A percentile compares a stretch with the other conserved stretches of the same genome.
Conservation (phyloP, 192 early-diverging fungal genomes). For the Gaertneriomyces sp. region DNA sequence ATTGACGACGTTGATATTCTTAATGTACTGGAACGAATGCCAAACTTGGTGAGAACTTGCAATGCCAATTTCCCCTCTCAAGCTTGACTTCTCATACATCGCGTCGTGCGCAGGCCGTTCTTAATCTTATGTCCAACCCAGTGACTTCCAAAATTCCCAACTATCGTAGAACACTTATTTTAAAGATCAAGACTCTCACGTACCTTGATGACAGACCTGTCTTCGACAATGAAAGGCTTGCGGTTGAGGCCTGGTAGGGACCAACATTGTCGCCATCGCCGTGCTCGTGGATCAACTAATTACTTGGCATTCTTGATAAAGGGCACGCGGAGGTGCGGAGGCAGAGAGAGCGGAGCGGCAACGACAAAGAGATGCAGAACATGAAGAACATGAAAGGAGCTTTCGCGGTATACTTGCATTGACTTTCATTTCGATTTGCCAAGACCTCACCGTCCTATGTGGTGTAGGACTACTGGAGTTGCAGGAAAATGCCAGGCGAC, state of each 20-base stretch:
- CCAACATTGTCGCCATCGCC: neutral
- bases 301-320: slow-evolving; percentile 6
- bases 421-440: neutral
- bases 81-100: neutral
- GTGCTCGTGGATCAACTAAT: neutral
- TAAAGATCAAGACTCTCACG: slow-evolving; percentile 39
- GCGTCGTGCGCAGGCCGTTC: slow-evolving; percentile 41
- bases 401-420: slow-evolving; percentile 47
- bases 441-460: neutral
- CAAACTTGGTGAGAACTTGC: slow-evolving; percentile 44
- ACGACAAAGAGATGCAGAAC: slow-evolving; percentile 47
- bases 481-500: slow-evolving; percentile 37
- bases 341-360: slow-evolving; percentile 44
- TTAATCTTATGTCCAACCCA: slow-evolving; percentile 59
- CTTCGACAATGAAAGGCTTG: slow-evolving; percentile 56
- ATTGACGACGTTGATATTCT: slow-evolving; percentile 52
- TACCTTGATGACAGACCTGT: slow-evolving; percentile 62
- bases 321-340: slow-evolving; percentile 26
- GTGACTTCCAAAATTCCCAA: slow-evolving; percentile 53
- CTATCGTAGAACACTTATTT: slow-evolving; percentile 50
- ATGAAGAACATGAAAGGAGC: slow-evolving; percentile 45
- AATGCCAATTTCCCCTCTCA: neutral
- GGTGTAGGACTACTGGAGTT: slow-evolving; percentile 38
- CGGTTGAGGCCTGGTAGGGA: slow-evolving; percentile 51
- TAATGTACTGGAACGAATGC: slow-evolving; percentile 49